These are phyloP conservation scores for Yamadazyma laniorum DNA, from an alignment of 805 yeast species.

Conservation along the genomic window DNA sequence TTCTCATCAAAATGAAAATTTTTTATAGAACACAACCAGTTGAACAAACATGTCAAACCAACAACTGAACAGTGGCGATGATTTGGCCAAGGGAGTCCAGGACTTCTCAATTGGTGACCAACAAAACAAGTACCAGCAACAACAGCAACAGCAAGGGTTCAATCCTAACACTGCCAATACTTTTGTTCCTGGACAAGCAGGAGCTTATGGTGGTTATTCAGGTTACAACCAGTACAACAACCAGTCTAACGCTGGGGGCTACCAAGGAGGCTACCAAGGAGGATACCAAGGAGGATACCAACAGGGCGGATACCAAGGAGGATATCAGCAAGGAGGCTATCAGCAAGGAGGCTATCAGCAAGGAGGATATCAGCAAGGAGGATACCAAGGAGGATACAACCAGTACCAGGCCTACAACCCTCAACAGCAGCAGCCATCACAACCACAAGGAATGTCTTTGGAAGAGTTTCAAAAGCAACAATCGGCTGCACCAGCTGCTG, in stretches of 20 bases:
- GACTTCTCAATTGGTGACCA: conserved; percentile 37
- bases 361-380: conserved; percentile 22
- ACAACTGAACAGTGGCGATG: conserved; percentile 28
- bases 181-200: conserved; percentile 45
- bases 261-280: conserved; percentile 11
- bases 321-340: conserved; percentile 1
- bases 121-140: conserved; percentile 25
- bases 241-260: conserved; percentile 16
- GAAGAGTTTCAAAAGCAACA: conserved; percentile 80
- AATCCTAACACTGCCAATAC: conserved; percentile 51
- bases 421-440: conserved; percentile 19
- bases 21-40: conserved; percentile 1
- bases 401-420: conserved; percentile 17
- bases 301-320: conserved; percentile 3
- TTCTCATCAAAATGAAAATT: conserved; percentile 10
- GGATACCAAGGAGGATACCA: conserved; percentile 11
- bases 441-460: conserved; percentile 54
- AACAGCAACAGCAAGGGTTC: conserved; percentile 26
- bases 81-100: conserved; percentile 44
- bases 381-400: conserved; percentile 16
- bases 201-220: conserved; percentile 3
- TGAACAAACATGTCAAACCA: conserved; percentile 29
- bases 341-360: conserved; percentile 12
- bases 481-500: conserved; percentile 46
- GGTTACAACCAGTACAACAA: conserved; percentile 13